Evolutionary conservation across 1,284 basidiomycete genomes (phyloP).

Genomic region (Marasmius fiardii): DNA sequence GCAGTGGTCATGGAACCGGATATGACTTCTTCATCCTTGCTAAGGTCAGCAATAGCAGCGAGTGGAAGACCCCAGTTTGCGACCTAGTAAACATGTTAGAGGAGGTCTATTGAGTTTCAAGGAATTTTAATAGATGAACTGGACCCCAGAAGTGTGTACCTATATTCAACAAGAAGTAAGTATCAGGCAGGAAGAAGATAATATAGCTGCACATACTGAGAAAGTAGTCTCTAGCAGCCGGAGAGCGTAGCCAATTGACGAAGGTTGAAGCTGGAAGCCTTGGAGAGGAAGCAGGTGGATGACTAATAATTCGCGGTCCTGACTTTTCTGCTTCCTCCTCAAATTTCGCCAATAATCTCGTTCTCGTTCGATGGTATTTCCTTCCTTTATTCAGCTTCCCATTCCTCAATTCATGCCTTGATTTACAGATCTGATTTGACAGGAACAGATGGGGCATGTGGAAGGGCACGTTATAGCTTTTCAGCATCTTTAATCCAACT

Average conservation of each 20-base stretch:
- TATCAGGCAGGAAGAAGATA: constrained; percentile 14
- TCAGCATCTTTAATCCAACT: background rate
- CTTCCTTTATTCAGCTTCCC: too few relatives aligned
- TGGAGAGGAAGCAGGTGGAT: too few relatives aligned
- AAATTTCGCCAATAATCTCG: too few relatives aligned
- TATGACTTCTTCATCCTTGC: constrained; percentile 93
- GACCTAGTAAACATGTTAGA: constrained; percentile 49
- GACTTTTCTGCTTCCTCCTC: too few relatives aligned
- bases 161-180: constrained; percentile 27
- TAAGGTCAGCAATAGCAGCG: constrained; percentile 85
- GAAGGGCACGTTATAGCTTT: background rate
- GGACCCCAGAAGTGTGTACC: constrained; percentile 97
- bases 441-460: background rate
- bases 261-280: constrained; percentile 84
- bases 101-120: constrained; percentile 12
- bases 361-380: too few relatives aligned
- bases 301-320: too few relatives aligned
- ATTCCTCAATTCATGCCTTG: too few relatives aligned
- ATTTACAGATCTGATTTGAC: too few relatives aligned
- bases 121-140: constrained; percentile 45
- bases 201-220: constrained; percentile 65
- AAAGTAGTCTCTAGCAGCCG: constrained; percentile 88
- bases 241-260: constrained; percentile 83
- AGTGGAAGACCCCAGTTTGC: constrained; percentile 97
- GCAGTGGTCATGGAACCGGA: constrained; percentile 95